Evolutionary conservation across 108 stramenopile genomes (phyloP), one percentile per base, ranked within the genome.

Genomic region (Tribonema minus): DNA sequence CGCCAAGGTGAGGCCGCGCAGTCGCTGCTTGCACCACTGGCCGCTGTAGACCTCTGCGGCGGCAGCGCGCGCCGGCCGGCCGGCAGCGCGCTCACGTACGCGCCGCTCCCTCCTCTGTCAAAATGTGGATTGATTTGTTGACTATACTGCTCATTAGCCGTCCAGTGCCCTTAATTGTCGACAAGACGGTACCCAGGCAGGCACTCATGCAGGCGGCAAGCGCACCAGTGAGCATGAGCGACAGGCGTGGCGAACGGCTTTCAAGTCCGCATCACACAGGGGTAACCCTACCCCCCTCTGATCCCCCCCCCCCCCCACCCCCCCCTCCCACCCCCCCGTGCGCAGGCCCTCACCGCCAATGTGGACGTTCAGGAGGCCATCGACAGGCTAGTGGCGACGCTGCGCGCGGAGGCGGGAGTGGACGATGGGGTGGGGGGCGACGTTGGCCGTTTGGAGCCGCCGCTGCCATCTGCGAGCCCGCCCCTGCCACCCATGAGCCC

Each of bases 401-500:
- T 62, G 5, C 9, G 61, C 30, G 23, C 5, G 5, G 30, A 7
- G 5, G 27, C 23, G 5, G 61, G 29, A 62, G n/a, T n/a, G n/a
- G n/a, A n/a, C n/a, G n/a, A n/a, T n/a, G n/a, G n/a, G n/a, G n/a
- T n/a, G n/a, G n/a, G n/a, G 23, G 61, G 23, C 61, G 61, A 62
- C 9, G 23, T 15, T 4, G 5, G 5, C 3, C 29, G 4, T 3
- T 3, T 7, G 30, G 5, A 6, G 61, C 61, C 3, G 5, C 27
- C 61, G 5, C 5, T 62, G 61, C 9, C 46, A 54, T n/a, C n/a
- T n/a, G n/a, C n/a, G n/a, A n/a, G n/a, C n/a, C n/a, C n/a, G n/a
- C n/a, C n/a, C n/a, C n/a, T n/a, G 46, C 46, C 46, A 15, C 46
- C 46, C 20, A 54, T 74, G 35, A 74, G 73, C 39, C 73, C 73